A percentile compares a stretch with the other conserved stretches of the same genome.
phyloP scores from a whole-genome alignment of 1,139 yeast species.

The Blastobotrys arbuscula region DNA sequence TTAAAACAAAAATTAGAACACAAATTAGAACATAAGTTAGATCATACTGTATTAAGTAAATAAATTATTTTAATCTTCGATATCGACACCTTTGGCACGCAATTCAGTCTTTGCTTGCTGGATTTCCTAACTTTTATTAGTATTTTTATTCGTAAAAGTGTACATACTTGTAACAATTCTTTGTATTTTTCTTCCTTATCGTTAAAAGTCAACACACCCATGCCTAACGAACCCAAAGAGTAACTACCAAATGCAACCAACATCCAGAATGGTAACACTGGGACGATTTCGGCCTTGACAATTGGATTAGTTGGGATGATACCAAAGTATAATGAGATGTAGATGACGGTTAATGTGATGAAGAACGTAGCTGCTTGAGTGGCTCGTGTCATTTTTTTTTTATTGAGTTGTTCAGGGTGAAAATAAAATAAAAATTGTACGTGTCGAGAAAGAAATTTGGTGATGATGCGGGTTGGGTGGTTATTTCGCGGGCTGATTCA shows the following conservation, averaged over 20 bases:
- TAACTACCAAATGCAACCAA: slow-evolving; percentile 67
- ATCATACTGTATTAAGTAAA: background rate
- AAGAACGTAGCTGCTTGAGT: slow-evolving; percentile 53
- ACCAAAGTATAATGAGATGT: slow-evolving; percentile 49
- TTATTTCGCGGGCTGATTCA: background rate
- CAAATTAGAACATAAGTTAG: slow-evolving; percentile 2
- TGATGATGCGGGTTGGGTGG: no score
- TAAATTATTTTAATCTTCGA: slow-evolving; percentile 9
- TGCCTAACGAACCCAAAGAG: slow-evolving; percentile 66
- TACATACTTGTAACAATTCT: slow-evolving; percentile 46
- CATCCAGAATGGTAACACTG: slow-evolving; percentile 68
- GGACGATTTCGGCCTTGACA: slow-evolving; percentile 53
- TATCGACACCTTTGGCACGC: slow-evolving; percentile 50
- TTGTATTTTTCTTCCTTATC: slow-evolving; percentile 66
- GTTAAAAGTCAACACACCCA: slow-evolving; percentile 65
- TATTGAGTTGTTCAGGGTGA: background rate
- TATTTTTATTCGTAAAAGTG: background rate
- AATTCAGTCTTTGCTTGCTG: slow-evolving; percentile 61
- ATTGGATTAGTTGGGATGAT: slow-evolving; percentile 51
- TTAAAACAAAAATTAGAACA: background rate
- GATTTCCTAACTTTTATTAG: slow-evolving; percentile 43
- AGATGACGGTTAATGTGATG: slow-evolving; percentile 44
- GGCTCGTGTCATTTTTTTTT: slow-evolving; percentile 56
- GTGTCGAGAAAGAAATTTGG: background rate
- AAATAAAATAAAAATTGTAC: background rate